Conservation (phyloP, 345 rosid genomes). For the Euphorbia peplus region DNA sequence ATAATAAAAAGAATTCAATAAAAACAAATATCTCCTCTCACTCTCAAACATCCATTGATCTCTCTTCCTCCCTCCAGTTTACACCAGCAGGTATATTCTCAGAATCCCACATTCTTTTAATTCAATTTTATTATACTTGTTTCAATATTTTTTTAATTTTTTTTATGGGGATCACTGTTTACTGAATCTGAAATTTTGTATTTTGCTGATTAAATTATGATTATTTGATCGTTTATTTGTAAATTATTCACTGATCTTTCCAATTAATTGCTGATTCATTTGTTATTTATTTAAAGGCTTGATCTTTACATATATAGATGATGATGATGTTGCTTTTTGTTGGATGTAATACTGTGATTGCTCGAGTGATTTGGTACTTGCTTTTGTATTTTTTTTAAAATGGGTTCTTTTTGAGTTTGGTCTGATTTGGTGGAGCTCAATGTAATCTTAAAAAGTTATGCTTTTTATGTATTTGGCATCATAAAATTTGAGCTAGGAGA, state of each 20-base stretch:
- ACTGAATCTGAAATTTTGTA: conserved; percentile 8
- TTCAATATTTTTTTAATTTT: not conserved
- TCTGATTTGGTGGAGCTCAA: conserved; percentile 3
- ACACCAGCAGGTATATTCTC: not conserved
- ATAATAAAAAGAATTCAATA: not conserved
- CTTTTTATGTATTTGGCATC: not conserved
- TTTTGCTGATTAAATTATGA: not conserved
- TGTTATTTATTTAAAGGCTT: not conserved
- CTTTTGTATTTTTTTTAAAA: not conserved
- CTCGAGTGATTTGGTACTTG: not conserved
- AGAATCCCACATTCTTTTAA: conserved; percentile 1
- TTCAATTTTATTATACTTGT: not conserved
- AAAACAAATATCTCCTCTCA: not conserved
- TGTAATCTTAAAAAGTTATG: not conserved
- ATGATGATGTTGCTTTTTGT: not conserved
- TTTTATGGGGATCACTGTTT: not conserved
- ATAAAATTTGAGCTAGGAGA: not conserved
- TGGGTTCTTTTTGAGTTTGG: no score
- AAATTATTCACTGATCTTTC: conserved; percentile 6
- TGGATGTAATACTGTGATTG: not conserved
- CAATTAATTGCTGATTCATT: not conserved
- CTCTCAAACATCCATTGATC: conserved; percentile 2
- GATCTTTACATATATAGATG: not conserved
- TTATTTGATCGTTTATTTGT: not conserved
- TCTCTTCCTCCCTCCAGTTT: not conserved